A percentile compares a stretch with the other conserved stretches of the same genome.
Conservation (phyloP, 2,329 filamentous ascomycete genomes). For the Hymenoscyphus albidus region DNA sequence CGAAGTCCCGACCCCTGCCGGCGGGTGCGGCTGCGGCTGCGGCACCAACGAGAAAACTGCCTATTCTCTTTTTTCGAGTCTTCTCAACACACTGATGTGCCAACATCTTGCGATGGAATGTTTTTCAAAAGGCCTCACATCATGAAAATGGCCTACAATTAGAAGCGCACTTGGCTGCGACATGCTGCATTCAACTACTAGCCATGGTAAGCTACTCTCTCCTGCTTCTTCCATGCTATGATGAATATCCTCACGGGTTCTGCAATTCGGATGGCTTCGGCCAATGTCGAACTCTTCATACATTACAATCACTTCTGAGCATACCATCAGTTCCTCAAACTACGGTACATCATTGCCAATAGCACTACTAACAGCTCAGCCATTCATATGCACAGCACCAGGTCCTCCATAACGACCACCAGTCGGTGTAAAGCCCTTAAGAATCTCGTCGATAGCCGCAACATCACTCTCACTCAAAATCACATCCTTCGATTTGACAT, state of each 20-base stretch:
- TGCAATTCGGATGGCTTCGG: slow-evolving; percentile 33
- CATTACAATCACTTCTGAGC: slow-evolving; percentile 34
- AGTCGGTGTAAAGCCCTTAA: slow-evolving; percentile 45
- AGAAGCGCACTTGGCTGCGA: not conserved
- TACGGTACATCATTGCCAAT: not conserved
- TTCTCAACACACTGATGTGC: too few species aligned
- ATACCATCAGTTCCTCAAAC: slow-evolving; percentile 11
- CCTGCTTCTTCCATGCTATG: slow-evolving; percentile 14
- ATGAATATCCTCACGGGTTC: slow-evolving; percentile 32
- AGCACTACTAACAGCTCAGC: slow-evolving; percentile 16
- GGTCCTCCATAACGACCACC: slow-evolving; percentile 46
- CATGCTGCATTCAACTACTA: not conserved
- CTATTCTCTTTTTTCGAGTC: not conserved
- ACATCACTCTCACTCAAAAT: slow-evolving; percentile 49
- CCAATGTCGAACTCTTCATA: slow-evolving; percentile 30
- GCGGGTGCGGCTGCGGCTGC: not conserved
- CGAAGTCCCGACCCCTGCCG: not conserved
- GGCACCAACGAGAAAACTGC: not conserved
- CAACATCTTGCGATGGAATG: too few species aligned
- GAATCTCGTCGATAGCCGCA: slow-evolving; percentile 46
- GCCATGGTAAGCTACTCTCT: not conserved
- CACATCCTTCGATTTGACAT: slow-evolving; percentile 44
- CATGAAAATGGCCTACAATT: not conserved
- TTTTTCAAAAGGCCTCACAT: not conserved
- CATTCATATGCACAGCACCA: slow-evolving; percentile 12